These are phyloP conservation scores for Erodium texanum DNA, from an alignment of 441 rosid genomes.

Conservation along the genomic window DNA sequence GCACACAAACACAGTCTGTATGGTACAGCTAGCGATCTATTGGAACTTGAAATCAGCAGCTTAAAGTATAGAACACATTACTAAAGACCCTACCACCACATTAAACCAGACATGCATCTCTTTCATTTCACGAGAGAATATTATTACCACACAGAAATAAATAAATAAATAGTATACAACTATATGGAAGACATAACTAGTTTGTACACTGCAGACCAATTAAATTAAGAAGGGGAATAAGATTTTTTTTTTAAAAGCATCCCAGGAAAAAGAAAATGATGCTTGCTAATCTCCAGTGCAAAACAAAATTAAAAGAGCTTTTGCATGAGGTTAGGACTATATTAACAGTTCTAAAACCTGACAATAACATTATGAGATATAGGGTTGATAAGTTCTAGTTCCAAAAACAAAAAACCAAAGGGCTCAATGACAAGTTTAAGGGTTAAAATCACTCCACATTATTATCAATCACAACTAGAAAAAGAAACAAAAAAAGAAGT, in stretches of 20 bases:
- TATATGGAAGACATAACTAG: neutral
- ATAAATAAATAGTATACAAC: neutral
- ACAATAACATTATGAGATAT: neutral
- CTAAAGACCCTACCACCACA: neutral
- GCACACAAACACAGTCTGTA: neutral
- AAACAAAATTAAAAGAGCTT: no score
- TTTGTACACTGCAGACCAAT: neutral
- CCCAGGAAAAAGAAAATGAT: no score
- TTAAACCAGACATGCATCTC: slow-evolving; percentile 4
- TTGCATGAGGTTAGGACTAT: neutral
- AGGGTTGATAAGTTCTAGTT: neutral
- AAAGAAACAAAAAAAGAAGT: neutral
- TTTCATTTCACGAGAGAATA: neutral
- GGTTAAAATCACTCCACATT: neutral
- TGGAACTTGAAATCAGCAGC: slow-evolving; percentile 4
- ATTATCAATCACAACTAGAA: neutral
- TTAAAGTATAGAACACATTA: neutral
- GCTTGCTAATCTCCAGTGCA: no score
- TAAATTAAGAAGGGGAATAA: no score
- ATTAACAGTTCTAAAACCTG: neutral
- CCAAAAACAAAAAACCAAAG: neutral
- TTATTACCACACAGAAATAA: neutral
- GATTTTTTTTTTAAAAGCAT: no score
- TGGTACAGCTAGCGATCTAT: neutral
- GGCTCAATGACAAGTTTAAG: neutral